Conservation (phyloP, 2,329 filamentous ascomycete genomes). For the Capronia epimyces region DNA sequence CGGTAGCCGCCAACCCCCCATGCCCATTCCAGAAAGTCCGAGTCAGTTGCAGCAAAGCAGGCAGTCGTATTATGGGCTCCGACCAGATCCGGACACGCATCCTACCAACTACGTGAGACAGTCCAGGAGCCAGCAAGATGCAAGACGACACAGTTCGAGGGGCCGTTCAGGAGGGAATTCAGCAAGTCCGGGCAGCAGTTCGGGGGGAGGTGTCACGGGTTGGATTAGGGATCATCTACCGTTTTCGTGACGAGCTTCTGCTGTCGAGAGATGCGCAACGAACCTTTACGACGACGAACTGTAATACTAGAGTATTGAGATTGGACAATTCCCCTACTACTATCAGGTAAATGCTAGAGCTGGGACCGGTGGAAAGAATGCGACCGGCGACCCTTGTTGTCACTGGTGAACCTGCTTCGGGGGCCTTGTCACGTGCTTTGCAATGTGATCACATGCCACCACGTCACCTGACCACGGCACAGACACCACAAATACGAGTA, state of each 20-base stretch:
- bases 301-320: background rate
- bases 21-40: conserved; percentile 13
- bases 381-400: too few species aligned
- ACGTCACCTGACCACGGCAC: conserved; percentile 1
- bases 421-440: too few species aligned
- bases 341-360: background rate
- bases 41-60: conserved; percentile 26
- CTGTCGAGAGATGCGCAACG: background rate
- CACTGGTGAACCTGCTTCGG: too few species aligned
- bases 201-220: conserved; percentile 26
- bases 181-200: conserved; percentile 6
- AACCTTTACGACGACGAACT: background rate
- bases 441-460: background rate
- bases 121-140: conserved; percentile 22
- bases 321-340: background rate
- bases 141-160: conserved; percentile 11
- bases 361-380: too few species aligned
- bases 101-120: conserved; percentile 19
- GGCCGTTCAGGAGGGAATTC: conserved; percentile 13
- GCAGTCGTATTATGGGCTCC: conserved; percentile 20
- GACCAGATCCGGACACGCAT: conserved; percentile 11
- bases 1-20: conserved; percentile 28
- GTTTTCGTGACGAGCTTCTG: conserved; percentile 9
- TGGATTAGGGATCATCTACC: conserved; percentile 31
- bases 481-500: background rate